phyloP scores from a whole-genome alignment of 805 yeast genomes.

The Ogataea neopini region DNA sequence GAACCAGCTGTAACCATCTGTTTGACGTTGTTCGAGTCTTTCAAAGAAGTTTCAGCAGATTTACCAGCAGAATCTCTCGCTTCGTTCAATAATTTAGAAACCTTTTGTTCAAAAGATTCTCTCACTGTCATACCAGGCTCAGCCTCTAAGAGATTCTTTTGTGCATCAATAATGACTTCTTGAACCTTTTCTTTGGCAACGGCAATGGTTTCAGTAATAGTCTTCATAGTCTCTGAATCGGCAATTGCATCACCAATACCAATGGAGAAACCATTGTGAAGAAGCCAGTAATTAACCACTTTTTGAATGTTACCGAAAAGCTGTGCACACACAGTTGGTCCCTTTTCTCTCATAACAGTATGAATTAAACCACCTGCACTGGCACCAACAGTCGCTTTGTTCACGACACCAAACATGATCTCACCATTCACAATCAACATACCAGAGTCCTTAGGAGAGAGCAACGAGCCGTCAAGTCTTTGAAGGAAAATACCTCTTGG shows the following conservation, averaged over 20 bases:
- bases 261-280: constrained; percentile 96
- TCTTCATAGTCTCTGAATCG: constrained; percentile 92
- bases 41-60: constrained; percentile 94
- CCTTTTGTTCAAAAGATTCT: constrained; percentile 97
- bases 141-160: constrained; percentile 81
- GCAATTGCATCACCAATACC: constrained; percentile 99
- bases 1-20: constrained; percentile 99
- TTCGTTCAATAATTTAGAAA: constrained; percentile 89
- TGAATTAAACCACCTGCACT: constrained; percentile 98
- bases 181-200: constrained; percentile 94
- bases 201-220: constrained; percentile 88
- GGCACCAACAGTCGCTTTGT: constrained; percentile 97
- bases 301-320: constrained; percentile 92
- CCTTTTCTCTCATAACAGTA: constrained; percentile 97
- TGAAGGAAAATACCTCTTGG: constrained; percentile 96
- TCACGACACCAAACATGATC: constrained; percentile 96
- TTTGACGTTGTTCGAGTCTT: constrained; percentile 91
- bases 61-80: constrained; percentile 99
- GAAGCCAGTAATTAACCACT: constrained; percentile 93
- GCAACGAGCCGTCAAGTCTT: constrained; percentile 85
- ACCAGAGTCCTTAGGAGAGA: constrained; percentile 90
- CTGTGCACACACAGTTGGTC: constrained; percentile 85
- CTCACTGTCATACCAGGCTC: constrained; percentile 99
- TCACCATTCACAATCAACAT: constrained; percentile 96
- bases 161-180: constrained; percentile 90